Evolutionary conservation across 1,284 basidiomycete genomes (phyloP).

Genomic region (Rhodotorula sp.): DNA sequence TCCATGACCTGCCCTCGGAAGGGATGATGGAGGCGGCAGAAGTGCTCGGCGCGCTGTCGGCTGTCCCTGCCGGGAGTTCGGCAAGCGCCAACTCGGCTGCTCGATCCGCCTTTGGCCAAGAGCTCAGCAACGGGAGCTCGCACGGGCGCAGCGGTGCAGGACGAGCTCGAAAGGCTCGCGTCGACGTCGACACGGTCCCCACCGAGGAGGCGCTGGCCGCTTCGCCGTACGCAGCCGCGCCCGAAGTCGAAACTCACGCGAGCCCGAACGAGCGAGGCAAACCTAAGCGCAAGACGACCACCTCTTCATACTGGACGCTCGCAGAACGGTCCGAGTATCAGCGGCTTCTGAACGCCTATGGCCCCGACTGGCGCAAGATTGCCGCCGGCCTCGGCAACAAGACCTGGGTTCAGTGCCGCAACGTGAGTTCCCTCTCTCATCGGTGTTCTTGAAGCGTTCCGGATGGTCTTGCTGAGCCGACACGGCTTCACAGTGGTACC

Average conservation of each 20-base stretch:
- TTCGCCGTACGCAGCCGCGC: not conserved
- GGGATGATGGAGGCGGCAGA: constrained; percentile 50
- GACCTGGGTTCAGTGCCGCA: constrained; percentile 68
- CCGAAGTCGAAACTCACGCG: not conserved
- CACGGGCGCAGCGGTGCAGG: constrained; percentile 10
- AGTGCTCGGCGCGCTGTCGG: constrained; percentile 49
- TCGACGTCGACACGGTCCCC: constrained; percentile 12
- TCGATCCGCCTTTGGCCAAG: not conserved
- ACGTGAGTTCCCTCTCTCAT: constrained; percentile 17
- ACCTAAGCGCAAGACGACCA: constrained; percentile 42
- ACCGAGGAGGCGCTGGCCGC: not conserved
- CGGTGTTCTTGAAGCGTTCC: no score
- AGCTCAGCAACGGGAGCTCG: not conserved
- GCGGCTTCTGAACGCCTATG: constrained; percentile 64
- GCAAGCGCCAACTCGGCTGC: not conserved
- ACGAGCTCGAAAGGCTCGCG: constrained; percentile 16
- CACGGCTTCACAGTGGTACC: constrained; percentile 25
- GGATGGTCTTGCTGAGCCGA: not conserved
- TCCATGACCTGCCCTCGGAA: constrained; percentile 39
- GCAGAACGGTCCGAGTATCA: constrained; percentile 60
- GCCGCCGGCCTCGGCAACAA: constrained; percentile 72
- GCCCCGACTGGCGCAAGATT: constrained; percentile 71
- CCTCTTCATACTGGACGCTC: constrained; percentile 57
- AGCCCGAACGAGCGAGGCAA: constrained; percentile 11
- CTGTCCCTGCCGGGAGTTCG: constrained; percentile 1